Conservation (phyloP, 2,329 filamentous ascomycete genomes). For the Rhynchosporium agropyri region DNA sequence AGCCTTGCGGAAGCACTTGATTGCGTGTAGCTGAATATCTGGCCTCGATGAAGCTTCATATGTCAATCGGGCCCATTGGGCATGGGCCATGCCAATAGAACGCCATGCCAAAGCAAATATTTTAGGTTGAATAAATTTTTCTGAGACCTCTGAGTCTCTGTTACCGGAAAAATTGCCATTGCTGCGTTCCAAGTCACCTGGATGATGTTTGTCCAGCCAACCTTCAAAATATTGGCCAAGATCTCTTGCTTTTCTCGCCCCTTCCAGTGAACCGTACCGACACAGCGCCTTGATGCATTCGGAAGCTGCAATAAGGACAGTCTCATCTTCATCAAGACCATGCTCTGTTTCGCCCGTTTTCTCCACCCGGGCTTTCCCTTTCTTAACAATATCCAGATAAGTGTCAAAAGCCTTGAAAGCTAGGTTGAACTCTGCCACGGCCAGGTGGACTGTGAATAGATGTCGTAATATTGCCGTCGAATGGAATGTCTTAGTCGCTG, state of each 20-base stretch:
- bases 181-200: slow-evolving; percentile 26
- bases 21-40: slow-evolving; percentile 75
- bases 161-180: slow-evolving; percentile 29
- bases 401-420: slow-evolving; percentile 90
- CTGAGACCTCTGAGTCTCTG: slow-evolving; percentile 15
- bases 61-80: slow-evolving; percentile 84
- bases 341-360: slow-evolving; percentile 74
- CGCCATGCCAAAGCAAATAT: slow-evolving; percentile 75
- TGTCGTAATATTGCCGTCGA: slow-evolving; percentile 86
- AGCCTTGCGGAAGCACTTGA: slow-evolving; percentile 73
- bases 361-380: slow-evolving; percentile 79
- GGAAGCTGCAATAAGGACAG: slow-evolving; percentile 74
- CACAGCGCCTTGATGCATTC: slow-evolving; percentile 81
- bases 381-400: slow-evolving; percentile 85
- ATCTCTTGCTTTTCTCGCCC: slow-evolving; percentile 76
- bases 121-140: slow-evolving; percentile 55
- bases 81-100: slow-evolving; percentile 81
- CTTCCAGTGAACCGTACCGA: slow-evolving; percentile 73
- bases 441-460: slow-evolving; percentile 84
- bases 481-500: slow-evolving; percentile 92
- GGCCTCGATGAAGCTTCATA: slow-evolving; percentile 72
- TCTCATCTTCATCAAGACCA: slow-evolving; percentile 77
- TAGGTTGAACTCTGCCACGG: slow-evolving; percentile 88
- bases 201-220: slow-evolving; percentile 66
- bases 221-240: slow-evolving; percentile 72